Percentiles rank a stretch among this genome's conserved stretches.
phyloP scores from a whole-genome alignment of 169 alveolate species.

The Plasmodium berghei region DNA sequence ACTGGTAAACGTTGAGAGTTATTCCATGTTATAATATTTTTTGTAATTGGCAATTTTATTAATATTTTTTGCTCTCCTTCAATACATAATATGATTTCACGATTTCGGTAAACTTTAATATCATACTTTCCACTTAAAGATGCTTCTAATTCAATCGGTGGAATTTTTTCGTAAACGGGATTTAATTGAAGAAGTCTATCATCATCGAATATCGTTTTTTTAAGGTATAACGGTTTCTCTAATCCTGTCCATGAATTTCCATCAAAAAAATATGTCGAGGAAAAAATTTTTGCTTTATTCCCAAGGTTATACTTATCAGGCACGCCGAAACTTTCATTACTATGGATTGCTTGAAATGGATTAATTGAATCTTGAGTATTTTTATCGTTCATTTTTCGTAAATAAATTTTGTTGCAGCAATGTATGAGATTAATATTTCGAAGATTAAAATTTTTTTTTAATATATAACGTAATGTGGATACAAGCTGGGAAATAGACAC shows the following conservation, averaged over 20 bases:
- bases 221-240: constrained; percentile 53
- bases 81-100: constrained; percentile 64
- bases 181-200: constrained; percentile 29
- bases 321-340: constrained; percentile 28
- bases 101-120: constrained; percentile 40
- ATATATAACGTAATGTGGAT: neutral
- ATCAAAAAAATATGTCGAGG: constrained; percentile 53
- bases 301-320: constrained; percentile 32
- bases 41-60: constrained; percentile 76
- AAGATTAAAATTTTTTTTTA: neutral
- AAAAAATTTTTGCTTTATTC: constrained; percentile 38
- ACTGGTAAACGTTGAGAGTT: constrained; percentile 81
- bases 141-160: constrained; percentile 51
- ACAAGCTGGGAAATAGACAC: too few species aligned
- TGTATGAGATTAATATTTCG: neutral
- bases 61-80: constrained; percentile 83
- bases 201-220: constrained; percentile 56
- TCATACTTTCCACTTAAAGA: constrained; percentile 70
- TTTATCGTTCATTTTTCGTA: constrained; percentile 10
- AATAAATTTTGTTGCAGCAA: neutral
- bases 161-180: constrained; percentile 6
- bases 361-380: neutral
- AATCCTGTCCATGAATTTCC: constrained; percentile 63
- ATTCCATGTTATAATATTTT: constrained; percentile 77
- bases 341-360: constrained; percentile 51